Base-by-base conservation (phyloP, 306 rosid genomes). In the Inga leiocalycina region DNA sequence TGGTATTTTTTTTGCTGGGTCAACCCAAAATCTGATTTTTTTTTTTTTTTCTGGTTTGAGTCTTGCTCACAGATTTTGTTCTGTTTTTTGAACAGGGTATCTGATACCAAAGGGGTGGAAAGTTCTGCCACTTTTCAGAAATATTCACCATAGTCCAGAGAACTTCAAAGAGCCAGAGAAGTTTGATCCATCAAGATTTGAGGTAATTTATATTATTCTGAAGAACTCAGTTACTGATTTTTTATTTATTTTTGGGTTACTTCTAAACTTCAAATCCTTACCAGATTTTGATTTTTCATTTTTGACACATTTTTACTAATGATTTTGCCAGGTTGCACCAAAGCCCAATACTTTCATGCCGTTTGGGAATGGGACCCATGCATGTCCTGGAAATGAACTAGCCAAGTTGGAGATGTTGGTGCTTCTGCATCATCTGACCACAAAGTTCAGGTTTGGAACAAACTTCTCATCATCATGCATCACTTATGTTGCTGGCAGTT, bases 61-160 rank as follows among this genome's bases (percentile, higher is more conserved):
- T 52, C 3, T 37, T 4, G 44, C 87, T 86, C 77, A 84, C 37
- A 83, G 79, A 79, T 45, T 86, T 39, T 76, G 69, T 52, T 10
- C 74, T 79, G 3, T 62, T 39, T 37, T 39, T 39, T 39, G 43
- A 39, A 27, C 83, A 94, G 98, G 98, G 14, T 90, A 91, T 83
- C 94, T 96, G 27, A 94, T 96, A 61, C 99, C 99, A 41, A 96
- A 94, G 82, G 99, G 99, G 73, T 96, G 99, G 99, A 96, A 96
- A 87, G 98, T 96, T 14, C 83, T 96, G 13, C 99, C 99, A 56
- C 91, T 96, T 0, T 94, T 96, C 90, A 92, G 99, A 82, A 94
- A 96, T 82, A 96, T 96, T 77, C 99, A 96, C 84, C 98, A 92
- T 82, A 92, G 91, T 80, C 89, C 98, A 52, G 93, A 94, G 1